Base-by-base conservation (phyloP, 768 basidiomycete species). In the Lentinus tigrinus region DNA sequence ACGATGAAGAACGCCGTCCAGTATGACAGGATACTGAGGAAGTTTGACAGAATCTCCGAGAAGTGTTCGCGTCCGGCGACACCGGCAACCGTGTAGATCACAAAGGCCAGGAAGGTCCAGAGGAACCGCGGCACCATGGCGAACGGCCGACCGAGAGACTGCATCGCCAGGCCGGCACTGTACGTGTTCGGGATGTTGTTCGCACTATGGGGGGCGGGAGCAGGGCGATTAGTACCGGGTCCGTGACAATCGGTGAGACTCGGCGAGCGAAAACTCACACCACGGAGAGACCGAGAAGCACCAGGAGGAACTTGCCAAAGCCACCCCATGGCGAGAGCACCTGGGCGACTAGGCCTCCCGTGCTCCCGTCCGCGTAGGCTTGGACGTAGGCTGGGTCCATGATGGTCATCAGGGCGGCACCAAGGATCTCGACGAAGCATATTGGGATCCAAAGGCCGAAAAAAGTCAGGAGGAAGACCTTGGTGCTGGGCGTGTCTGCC, bases 151-250 rank as follows among this genome's bases (percentile, higher is more conserved):
- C 73, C 71, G 57, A 81, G 70, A 37, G 78, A 75, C 60, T 75
- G 75, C 64, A 78, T 75, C 4, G 77, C 76, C 31, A 81, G 67
- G 10, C 77, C 78, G 52, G 79, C 75, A 31, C 75, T 76, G 70
- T 80, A 78, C 47, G 77, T 78, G 68, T 78, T 78, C 65, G 74
- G 72, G 55, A 77, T 76, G 67, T 76, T 81, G 70, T 81, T 82
- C 61, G 78, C 79, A 11, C 54, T 82, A 23, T 13, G 19, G 17
- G 17, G 2, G 46, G 16, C 14, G 13, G n/a, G 21, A 4, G 6
- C 2, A 26, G 50, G 5, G 39, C 27, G 26, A 23, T 17, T 6
- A 11, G 1, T 17, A 47, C 8, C 16, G 13, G 10, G 36, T 14
- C 0, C 10, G 27, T 14, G 31, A 31, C 11, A 3, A 31, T 11